Base-by-base conservation (phyloP, 768 basidiomycete genomes). In the Paxillus rubicundulus region DNA sequence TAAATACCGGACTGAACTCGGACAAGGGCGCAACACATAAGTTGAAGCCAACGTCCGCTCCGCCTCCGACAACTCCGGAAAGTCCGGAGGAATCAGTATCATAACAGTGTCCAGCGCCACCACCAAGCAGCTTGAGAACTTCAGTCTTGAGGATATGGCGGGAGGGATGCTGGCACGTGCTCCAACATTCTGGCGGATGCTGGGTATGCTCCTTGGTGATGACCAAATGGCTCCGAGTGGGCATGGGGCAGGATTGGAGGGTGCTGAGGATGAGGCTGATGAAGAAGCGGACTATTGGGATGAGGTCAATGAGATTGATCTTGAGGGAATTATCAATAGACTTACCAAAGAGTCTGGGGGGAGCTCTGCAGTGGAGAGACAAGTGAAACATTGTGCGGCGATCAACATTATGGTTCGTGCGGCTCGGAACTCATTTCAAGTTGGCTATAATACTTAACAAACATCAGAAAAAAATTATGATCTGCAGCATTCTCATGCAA, bases 401-500 rank as follows among this genome's bases (percentile, higher is more conserved):
- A 44, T 45, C 17, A 32, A 12, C 8, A 6, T 44, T 24, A 50
- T 50, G 41, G 43, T 50, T 32, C 30, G 7, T 32, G 30, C 7
- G 30, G 2, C 1, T 27, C 12, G 18, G 41, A 41, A 43, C 20
- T n/a, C n/a, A n/a, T n/a, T 21, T 12, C 10, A 34, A 13, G n/a
- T n/a, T 13, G 14, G 7, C 30, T 32, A 24, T 16, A 36, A 62
- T 55, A 57, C 49, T 34, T 47, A 50, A 32, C 52, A 53, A 2
- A 50, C 60, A 8, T 42, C 30, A 32, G 30, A 32, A 32, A 27
- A 32, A 32, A 32, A 32, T 12, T 9, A 32, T 32, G 30, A 32
- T 59, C 10, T 49, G 56, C 30, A 59, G 54, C 42, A 50, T 63
- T 16, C 21, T 59, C 43, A 56, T 38, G 69, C 61, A 14, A 49